Conservation (phyloP, 2,329 filamentous ascomycete species). For the Rutstroemia sp. region DNA sequence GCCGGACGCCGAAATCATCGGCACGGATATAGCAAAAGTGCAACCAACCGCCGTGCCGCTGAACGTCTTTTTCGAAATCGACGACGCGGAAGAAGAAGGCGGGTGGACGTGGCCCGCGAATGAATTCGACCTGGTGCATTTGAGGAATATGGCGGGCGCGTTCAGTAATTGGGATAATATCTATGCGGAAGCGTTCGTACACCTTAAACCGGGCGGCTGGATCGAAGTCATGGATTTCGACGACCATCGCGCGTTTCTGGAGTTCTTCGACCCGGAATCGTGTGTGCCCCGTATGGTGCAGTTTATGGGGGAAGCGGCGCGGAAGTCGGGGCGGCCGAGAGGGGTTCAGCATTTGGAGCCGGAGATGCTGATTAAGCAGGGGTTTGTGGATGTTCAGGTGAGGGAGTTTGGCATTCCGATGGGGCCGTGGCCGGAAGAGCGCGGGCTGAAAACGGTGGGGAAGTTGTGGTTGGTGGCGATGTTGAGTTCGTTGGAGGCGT, state of each 20-base stretch:
- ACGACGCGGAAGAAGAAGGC: constrained; percentile 43
- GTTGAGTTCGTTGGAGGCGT: constrained; percentile 21
- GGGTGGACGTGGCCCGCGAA: constrained; percentile 43
- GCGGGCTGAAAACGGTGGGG: constrained; percentile 18
- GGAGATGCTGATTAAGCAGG: constrained; percentile 28
- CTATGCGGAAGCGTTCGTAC: constrained; percentile 42
- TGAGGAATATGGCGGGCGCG: constrained; percentile 49
- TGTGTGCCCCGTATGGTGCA: constrained; percentile 9
- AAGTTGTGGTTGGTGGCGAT: constrained; percentile 22
- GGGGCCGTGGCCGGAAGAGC: constrained; percentile 32
- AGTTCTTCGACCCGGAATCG: constrained; percentile 16
- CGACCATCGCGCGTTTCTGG: constrained; percentile 16
- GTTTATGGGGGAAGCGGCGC: constrained; percentile 15
- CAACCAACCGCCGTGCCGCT: constrained; percentile 50
- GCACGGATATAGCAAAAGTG: constrained; percentile 52
- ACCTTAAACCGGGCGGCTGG: constrained; percentile 27
- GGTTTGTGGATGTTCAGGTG: constrained; percentile 37
- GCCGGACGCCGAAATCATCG: constrained; percentile 44
- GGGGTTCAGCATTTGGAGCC: constrained; percentile 18
- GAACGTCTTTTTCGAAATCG: constrained; percentile 59
- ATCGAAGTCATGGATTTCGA: constrained; percentile 29
- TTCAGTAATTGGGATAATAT: constrained; percentile 49
- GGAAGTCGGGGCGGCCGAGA: constrained; percentile 17
- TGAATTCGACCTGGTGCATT: constrained; percentile 54
- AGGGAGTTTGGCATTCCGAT: constrained; percentile 20